Conservation (phyloP, 1,139 yeast genomes). For the Candida tetrigidarum region DNA sequence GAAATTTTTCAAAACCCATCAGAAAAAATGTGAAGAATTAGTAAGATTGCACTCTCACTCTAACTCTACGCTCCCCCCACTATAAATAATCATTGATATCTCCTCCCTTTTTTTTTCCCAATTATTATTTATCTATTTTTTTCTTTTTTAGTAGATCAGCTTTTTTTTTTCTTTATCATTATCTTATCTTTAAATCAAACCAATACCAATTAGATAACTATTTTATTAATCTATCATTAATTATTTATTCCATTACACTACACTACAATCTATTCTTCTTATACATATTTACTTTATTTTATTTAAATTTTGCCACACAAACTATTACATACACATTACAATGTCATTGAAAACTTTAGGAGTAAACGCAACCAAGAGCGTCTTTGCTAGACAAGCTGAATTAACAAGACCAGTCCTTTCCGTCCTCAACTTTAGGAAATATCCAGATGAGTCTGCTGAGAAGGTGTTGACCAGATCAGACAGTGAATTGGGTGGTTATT, state of each 20-base stretch:
- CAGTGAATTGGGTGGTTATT: slow-evolving; percentile 77
- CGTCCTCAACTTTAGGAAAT: slow-evolving; percentile 59
- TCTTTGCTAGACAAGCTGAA: slow-evolving; percentile 39
- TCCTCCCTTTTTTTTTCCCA: neutral
- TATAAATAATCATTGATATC: slow-evolving; percentile 7
- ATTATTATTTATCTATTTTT: neutral
- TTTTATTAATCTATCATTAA: neutral
- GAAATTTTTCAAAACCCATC: neutral
- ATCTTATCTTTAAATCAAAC: neutral
- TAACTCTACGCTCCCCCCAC: neutral
- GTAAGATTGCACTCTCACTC: neutral
- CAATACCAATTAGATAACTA: slow-evolving; percentile 1
- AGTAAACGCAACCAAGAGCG: slow-evolving; percentile 39
- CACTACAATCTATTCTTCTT: too few relatives aligned
- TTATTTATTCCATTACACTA: too few relatives aligned
- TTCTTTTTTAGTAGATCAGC: neutral
- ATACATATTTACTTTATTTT: neutral
- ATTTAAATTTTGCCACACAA: neutral
- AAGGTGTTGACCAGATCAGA: slow-evolving; percentile 67
- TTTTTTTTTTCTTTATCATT: neutral
- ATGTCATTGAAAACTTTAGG: slow-evolving; percentile 53
- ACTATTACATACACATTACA: slow-evolving; percentile 2
- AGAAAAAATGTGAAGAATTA: too few relatives aligned
- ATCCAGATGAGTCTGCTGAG: slow-evolving; percentile 43
- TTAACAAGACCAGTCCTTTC: slow-evolving; percentile 38